These are phyloP conservation scores for Paradendryphiella salina DNA, from an alignment of 2,329 filamentous ascomycete species.

Conservation along the genomic window DNA sequence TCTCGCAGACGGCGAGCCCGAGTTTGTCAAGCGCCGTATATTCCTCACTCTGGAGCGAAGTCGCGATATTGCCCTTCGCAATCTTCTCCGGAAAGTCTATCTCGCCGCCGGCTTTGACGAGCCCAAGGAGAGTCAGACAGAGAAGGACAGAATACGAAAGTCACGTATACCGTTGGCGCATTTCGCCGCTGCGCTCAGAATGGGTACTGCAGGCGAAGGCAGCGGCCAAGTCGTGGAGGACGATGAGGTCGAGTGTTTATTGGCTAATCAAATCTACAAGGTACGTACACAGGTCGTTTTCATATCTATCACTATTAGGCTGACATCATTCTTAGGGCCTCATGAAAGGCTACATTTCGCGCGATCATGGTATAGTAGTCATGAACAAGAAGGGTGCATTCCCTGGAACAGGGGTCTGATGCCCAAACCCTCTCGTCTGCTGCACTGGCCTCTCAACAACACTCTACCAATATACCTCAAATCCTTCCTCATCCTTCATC, in stretches of 20 bases:
- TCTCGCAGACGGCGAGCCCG: conserved; percentile 79
- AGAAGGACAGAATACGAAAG: conserved; percentile 63
- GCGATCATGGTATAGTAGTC: conserved; percentile 86
- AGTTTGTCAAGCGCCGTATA: conserved; percentile 89
- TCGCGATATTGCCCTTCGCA: conserved; percentile 87
- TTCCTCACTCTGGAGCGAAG: conserved; percentile 93
- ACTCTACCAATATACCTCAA: too few species aligned
- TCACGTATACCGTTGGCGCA: conserved; percentile 82
- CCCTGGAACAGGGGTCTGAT: conserved; percentile 76
- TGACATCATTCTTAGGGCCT: conserved; percentile 63
- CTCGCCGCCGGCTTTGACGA: conserved; percentile 77
- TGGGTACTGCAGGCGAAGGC: conserved; percentile 63
- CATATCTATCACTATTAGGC: conserved; percentile 2
- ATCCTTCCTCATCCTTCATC: neutral
- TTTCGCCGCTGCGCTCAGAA: conserved; percentile 80
- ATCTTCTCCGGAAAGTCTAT: conserved; percentile 90
- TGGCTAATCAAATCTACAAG: conserved; percentile 99
- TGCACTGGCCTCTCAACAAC: neutral
- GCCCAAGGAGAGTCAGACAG: conserved; percentile 66
- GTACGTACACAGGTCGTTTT: conserved; percentile 55
- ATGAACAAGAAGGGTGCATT: conserved; percentile 92
- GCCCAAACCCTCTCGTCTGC: conserved; percentile 21
- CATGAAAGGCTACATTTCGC: conserved; percentile 98
- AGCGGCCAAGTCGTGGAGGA: conserved; percentile 67
- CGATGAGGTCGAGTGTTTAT: conserved; percentile 92